Percentiles rank a stretch among this genome's conserved stretches.
Conservation (phyloP, 2,329 filamentous ascomycete species). For the Pleomassaria siparia region DNA sequence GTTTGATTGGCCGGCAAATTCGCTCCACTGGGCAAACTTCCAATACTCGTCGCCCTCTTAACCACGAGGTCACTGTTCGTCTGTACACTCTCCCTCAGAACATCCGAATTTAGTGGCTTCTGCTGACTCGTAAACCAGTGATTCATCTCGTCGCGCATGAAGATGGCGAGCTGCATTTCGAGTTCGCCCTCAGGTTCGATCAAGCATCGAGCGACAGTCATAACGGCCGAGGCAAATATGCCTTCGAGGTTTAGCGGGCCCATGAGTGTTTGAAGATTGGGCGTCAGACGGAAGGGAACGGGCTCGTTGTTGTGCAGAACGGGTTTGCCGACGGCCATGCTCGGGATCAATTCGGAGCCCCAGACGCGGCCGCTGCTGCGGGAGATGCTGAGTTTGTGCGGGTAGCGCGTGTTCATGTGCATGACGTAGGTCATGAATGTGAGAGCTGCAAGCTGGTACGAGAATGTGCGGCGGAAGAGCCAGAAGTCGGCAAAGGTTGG, state of each 20-base stretch:
- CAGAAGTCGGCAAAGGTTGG: slow-evolving; percentile 93
- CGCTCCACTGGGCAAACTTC: slow-evolving; percentile 68
- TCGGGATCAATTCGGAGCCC: slow-evolving; percentile 91
- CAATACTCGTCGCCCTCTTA: slow-evolving; percentile 83
- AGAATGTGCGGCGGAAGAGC: slow-evolving; percentile 96
- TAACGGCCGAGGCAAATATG: slow-evolving; percentile 91
- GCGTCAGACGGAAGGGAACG: slow-evolving; percentile 95
- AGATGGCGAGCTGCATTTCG: slow-evolving; percentile 91
- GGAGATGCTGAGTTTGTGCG: slow-evolving; percentile 91
- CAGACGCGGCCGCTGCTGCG: slow-evolving; percentile 89
- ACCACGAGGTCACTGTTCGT: slow-evolving; percentile 89
- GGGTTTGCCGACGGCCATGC: slow-evolving; percentile 80
- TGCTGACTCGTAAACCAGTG: slow-evolving; percentile 91
- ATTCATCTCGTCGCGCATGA: slow-evolving; percentile 96
- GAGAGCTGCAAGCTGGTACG: slow-evolving; percentile 89
- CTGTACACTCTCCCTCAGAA: slow-evolving; percentile 77
- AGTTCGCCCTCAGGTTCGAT: slow-evolving; percentile 81
- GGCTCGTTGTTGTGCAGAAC: slow-evolving; percentile 94
- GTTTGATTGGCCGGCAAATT: slow-evolving; percentile 95
- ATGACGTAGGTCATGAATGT: slow-evolving; percentile 99
- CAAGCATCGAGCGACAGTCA: slow-evolving; percentile 93
- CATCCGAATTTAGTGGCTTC: slow-evolving; percentile 62
- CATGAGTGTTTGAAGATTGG: slow-evolving; percentile 94
- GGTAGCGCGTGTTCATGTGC: slow-evolving; percentile 94
- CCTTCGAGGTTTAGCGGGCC: slow-evolving; percentile 94